phyloP scores from a whole-genome alignment of 768 basidiomycete genomes.

The Amanita muscaria region DNA sequence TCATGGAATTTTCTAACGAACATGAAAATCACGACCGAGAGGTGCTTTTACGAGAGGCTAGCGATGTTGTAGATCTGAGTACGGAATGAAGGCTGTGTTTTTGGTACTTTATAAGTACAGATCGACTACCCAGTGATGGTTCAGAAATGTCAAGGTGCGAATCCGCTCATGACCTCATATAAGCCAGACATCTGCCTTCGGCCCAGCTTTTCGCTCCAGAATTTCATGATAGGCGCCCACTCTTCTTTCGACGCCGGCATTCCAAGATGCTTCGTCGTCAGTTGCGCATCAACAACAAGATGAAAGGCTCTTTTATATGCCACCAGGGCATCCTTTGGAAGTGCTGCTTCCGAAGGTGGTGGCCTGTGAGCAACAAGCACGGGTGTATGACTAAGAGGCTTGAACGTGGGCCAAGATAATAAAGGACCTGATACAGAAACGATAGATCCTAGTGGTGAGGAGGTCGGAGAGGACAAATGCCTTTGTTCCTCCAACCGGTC shows the following conservation, averaged over 20 bases:
- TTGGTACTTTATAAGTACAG: not conserved
- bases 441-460: conserved; percentile 54
- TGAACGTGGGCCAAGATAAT: conserved; percentile 65
- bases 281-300: conserved; percentile 39
- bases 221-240: conserved; percentile 80
- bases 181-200: conserved; percentile 51
- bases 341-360: conserved; percentile 32
- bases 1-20: conserved; percentile 29
- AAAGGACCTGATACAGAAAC: conserved; percentile 65
- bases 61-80: conserved; percentile 1
- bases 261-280: conserved; percentile 34
- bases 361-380: conserved; percentile 51
- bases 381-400: conserved; percentile 47
- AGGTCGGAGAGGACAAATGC: conserved; percentile 13
- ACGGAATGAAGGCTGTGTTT: not conserved
- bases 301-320: conserved; percentile 57
- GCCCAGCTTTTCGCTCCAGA: conserved; percentile 68
- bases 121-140: not conserved
- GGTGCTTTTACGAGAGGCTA: conserved; percentile 2
- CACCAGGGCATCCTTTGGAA: conserved; percentile 36
- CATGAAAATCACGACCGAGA: not conserved
- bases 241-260: conserved; percentile 75
- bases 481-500: conserved; percentile 17
- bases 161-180: conserved; percentile 58
- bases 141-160: not conserved